Evolutionary conservation across 805 yeast genomes (phyloP).

Genomic region (Candida corydali): DNA sequence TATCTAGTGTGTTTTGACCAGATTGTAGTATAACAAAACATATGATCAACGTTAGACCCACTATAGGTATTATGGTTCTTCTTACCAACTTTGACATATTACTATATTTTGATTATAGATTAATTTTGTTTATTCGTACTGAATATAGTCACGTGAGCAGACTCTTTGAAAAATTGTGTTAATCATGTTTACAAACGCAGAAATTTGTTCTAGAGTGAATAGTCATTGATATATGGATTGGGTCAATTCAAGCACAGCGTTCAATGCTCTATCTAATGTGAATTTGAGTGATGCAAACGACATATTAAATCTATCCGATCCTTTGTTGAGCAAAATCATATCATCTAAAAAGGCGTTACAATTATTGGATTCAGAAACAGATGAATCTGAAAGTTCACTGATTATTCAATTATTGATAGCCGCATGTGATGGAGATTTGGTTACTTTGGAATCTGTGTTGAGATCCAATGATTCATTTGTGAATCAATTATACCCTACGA

Average conservation of each 20-base stretch:
- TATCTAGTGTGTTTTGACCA: background rate
- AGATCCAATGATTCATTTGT: conserved; percentile 19
- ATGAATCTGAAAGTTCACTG: conserved; percentile 2
- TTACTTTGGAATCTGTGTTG: conserved; percentile 24
- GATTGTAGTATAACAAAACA: conserved; percentile 4
- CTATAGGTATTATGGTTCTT: conserved; percentile 4
- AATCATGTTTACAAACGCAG: too few relatives aligned
- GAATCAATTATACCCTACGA: conserved; percentile 17
- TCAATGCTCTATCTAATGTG: conserved; percentile 1
- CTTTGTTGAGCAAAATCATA: conserved; percentile 21
- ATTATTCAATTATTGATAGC: conserved; percentile 26
- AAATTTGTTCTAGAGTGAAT: too few relatives aligned
- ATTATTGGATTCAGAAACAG: conserved; percentile 12
- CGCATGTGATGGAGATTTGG: conserved; percentile 35
- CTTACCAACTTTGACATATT: conserved; percentile 8
- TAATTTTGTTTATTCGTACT: background rate
- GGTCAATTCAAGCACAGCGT: conserved; percentile 2
- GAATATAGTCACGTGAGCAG: background rate
- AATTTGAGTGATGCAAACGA: conserved; percentile 5
- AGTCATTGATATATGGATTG: conserved; percentile 3
- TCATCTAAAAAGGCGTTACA: conserved; percentile 26
- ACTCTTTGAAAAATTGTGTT: too few relatives aligned
- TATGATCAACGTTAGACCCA: conserved; percentile 1
- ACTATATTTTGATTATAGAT: too few relatives aligned
- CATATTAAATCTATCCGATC: conserved; percentile 22